Percentiles rank a stretch among this genome's conserved stretches.
phyloP scores from a whole-genome alignment of 345 rosid genomes.

The Citrus mangshanensis region DNA sequence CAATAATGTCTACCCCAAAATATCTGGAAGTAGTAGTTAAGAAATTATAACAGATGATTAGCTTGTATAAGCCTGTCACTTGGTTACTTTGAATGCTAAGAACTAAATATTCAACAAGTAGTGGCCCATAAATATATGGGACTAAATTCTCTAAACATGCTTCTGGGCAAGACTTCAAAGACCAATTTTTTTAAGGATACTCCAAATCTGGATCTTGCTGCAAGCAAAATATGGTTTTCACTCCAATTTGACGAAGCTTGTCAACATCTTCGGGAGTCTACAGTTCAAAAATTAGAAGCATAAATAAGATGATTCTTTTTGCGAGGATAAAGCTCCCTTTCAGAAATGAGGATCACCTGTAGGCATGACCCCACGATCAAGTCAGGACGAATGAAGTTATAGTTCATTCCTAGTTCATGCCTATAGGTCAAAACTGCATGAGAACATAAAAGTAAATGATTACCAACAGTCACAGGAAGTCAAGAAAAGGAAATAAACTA shows the following conservation, averaged over 20 bases:
- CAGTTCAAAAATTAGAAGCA: conserved; percentile 10
- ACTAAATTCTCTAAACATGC: neutral
- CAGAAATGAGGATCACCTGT: conserved; percentile 53
- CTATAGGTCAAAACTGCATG: conserved; percentile 84
- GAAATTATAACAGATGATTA: conserved; percentile 17
- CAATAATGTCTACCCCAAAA: conserved; percentile 83
- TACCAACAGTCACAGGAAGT: conserved; percentile 2
- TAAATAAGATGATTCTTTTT: neutral
- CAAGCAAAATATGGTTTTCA: conserved; percentile 90
- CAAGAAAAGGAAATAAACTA: neutral
- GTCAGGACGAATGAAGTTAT: conserved; percentile 79
- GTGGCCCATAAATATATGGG: neutral
- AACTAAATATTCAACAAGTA: conserved; percentile 1
- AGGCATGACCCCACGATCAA: conserved; percentile 95
- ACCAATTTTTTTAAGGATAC: conserved; percentile 49
- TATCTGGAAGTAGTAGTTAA: conserved; percentile 60
- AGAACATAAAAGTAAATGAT: conserved; percentile 23
- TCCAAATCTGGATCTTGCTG: conserved; percentile 94
- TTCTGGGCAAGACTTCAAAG: conserved; percentile 12
- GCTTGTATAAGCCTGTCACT: neutral
- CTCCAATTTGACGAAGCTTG: conserved; percentile 78
- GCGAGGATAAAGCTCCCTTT: neutral
- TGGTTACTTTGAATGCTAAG: neutral
- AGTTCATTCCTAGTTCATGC: conserved; percentile 94
- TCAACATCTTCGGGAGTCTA: conserved; percentile 86